These are phyloP conservation scores for Pezicula carpinea DNA, from an alignment of 2,329 filamentous ascomycete genomes.

Conservation along the genomic window DNA sequence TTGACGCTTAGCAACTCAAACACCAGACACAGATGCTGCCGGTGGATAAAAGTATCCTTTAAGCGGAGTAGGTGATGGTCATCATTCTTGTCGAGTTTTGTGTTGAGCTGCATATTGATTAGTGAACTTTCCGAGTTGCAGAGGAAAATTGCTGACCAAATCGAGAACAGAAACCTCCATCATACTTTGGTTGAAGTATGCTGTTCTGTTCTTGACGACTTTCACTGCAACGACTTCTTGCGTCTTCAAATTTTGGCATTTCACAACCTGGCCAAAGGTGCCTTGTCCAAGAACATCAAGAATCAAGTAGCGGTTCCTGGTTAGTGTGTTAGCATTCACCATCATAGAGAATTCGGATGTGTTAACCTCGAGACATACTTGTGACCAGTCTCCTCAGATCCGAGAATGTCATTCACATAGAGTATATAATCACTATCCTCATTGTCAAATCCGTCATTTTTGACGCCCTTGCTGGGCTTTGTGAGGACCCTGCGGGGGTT, in stretches of 20 bases:
- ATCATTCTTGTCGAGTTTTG: constrained; percentile 98
- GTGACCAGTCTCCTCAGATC: constrained; percentile 95
- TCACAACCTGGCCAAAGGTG: constrained; percentile 97
- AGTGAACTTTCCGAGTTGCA: neutral
- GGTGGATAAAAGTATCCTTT: constrained; percentile 97
- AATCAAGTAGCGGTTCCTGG: constrained; percentile 89
- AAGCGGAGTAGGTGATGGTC: constrained; percentile 92
- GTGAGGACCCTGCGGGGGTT: constrained; percentile 94
- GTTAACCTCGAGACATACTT: constrained; percentile 57
- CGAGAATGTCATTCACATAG: constrained; percentile 97
- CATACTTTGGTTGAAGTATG: constrained; percentile 99
- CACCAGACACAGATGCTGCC: constrained; percentile 92
- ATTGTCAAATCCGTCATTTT: constrained; percentile 98
- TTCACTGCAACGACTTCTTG: constrained; percentile 98
- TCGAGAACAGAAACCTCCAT: constrained; percentile 99
- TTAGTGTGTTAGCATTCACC: constrained; percentile 22
- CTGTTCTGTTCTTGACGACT: constrained; percentile 97
- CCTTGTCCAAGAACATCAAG: constrained; percentile 95
- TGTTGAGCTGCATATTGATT: constrained; percentile 68
- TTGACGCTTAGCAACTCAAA: constrained; percentile 97
- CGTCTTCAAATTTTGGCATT: constrained; percentile 97
- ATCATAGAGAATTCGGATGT: constrained; percentile 10
- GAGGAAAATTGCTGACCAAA: constrained; percentile 53
- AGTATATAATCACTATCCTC: constrained; percentile 99
- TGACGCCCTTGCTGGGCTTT: constrained; percentile 96